Conservation (phyloP, 2,329 filamentous ascomycete genomes). For the Colletotrichum spaethianum region DNA sequence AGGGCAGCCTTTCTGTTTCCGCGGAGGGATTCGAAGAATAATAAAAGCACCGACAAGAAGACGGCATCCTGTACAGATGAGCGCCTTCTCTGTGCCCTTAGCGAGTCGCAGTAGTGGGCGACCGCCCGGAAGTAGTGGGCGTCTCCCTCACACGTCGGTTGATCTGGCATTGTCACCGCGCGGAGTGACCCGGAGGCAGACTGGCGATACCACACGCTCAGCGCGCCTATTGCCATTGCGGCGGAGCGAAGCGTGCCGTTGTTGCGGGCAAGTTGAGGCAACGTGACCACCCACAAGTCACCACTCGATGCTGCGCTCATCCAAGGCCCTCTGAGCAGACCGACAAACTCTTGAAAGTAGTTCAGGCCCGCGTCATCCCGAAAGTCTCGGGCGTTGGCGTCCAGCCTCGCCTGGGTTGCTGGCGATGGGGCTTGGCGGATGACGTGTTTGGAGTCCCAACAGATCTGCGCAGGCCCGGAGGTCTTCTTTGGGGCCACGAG, state of each 20-base stretch:
- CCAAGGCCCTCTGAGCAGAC: slow-evolving; percentile 48
- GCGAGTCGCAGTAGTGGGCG: slow-evolving; percentile 52
- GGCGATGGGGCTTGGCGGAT: slow-evolving; percentile 14
- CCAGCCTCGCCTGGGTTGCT: slow-evolving; percentile 36
- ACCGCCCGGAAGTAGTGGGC: slow-evolving; percentile 52
- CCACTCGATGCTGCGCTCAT: slow-evolving; percentile 45
- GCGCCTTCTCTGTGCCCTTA: slow-evolving; percentile 49
- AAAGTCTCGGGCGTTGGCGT: slow-evolving; percentile 42
- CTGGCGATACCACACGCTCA: slow-evolving; percentile 45
- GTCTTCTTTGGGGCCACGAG: slow-evolving; percentile 20
- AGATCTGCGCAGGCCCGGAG: slow-evolving; percentile 38
- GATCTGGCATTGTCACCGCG: slow-evolving; percentile 22
- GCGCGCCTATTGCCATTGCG: slow-evolving; percentile 51
- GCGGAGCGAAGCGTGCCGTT: slow-evolving; percentile 49
- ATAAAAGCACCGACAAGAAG: slow-evolving; percentile 50
- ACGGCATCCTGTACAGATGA: slow-evolving; percentile 48
- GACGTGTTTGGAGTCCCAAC: slow-evolving; percentile 45
- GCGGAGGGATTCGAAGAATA: slow-evolving; percentile 51
- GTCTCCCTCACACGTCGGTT: slow-evolving; percentile 24
- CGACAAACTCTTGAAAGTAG: slow-evolving; percentile 52
- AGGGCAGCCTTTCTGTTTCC: slow-evolving; percentile 50
- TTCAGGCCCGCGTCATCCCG: slow-evolving; percentile 28
- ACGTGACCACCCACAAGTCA: slow-evolving; percentile 48
- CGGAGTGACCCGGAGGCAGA: slow-evolving; percentile 32
- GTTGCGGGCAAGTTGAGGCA: slow-evolving; percentile 50